A percentile compares a stretch with the other conserved stretches of the same genome.
Evolutionary conservation across 345 rosid genomes (phyloP).

Genomic region (Kernera saxatilis): DNA sequence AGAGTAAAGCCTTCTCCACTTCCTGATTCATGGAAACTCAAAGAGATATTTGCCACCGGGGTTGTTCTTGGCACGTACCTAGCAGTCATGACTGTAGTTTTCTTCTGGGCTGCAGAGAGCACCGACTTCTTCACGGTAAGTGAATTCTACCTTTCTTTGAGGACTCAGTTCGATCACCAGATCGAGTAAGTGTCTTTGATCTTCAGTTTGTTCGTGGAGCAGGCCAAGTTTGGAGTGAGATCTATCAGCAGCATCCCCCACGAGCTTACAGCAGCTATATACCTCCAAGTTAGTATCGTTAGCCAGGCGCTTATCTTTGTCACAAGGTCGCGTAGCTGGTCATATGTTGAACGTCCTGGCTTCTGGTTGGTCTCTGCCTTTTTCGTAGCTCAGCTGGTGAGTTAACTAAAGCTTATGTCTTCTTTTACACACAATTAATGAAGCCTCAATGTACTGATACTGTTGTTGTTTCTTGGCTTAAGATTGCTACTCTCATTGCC

Average conservation of each 20-base stretch:
- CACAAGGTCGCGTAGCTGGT: constrained; percentile 94
- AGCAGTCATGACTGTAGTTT: constrained; percentile 79
- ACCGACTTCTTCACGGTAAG: constrained; percentile 80
- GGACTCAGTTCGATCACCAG: not conserved
- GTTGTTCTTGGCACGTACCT: constrained; percentile 74
- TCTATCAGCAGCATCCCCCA: constrained; percentile 41
- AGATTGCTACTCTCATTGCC: constrained; percentile 82
- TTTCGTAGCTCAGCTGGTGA: constrained; percentile 66
- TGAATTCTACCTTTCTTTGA: not conserved
- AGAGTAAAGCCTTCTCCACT: constrained; percentile 82
- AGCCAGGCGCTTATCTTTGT: constrained; percentile 97
- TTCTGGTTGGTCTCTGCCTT: constrained; percentile 59
- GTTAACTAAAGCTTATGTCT: constrained; percentile 11
- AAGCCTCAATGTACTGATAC: constrained; percentile 8
- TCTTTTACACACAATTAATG: not conserved
- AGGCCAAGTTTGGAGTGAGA: constrained; percentile 73
- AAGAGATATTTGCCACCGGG: constrained; percentile 85
- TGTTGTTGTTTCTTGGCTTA: constrained; percentile 3
- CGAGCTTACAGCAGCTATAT: constrained; percentile 75
- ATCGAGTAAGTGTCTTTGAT: not conserved
- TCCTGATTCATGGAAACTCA: constrained; percentile 88
- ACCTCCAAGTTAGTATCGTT: constrained; percentile 91
- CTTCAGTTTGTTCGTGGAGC: constrained; percentile 14
- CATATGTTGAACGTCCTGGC: constrained; percentile 86
- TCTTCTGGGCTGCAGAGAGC: constrained; percentile 67